Conservation (phyloP, 1,284 basidiomycete species). For the Entoloma clypeatum region DNA sequence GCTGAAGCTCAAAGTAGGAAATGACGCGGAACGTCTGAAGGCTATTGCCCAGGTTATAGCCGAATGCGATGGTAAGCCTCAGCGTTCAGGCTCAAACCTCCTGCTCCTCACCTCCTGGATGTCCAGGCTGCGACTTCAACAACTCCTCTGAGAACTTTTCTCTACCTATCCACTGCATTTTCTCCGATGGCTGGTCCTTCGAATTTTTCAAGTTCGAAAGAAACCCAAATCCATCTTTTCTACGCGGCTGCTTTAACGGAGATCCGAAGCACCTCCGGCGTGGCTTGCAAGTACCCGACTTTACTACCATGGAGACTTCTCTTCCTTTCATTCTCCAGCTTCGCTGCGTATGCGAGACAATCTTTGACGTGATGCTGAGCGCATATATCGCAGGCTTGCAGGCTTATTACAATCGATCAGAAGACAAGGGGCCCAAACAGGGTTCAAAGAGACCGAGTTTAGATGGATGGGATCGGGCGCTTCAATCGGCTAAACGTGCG, state of each 20-base stretch:
- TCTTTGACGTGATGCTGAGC: slow-evolving; percentile 19
- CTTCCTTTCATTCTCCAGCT: slow-evolving; percentile 20
- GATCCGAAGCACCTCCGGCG: slow-evolving; percentile 16
- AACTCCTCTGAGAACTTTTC: slow-evolving; percentile 10
- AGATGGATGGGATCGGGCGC: slow-evolving; percentile 14
- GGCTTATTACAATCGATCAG: slow-evolving; percentile 11
- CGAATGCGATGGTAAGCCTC: slow-evolving; percentile 18
- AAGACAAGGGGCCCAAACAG: slow-evolving; percentile 9
- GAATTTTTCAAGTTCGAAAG: slow-evolving; percentile 20
- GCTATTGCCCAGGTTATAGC: slow-evolving; percentile 19
- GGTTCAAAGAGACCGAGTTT: slow-evolving; percentile 9
- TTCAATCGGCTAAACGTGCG: slow-evolving; percentile 13
- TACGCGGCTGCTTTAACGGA: slow-evolving; percentile 19
- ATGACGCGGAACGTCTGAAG: slow-evolving; percentile 17
- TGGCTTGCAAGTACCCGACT: slow-evolving; percentile 18
- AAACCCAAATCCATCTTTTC: slow-evolving; percentile 14
- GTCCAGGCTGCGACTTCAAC: slow-evolving; percentile 16
- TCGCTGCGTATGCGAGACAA: slow-evolving; percentile 18
- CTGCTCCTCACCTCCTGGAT: slow-evolving; percentile 11
- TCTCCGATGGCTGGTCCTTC: slow-evolving; percentile 16
- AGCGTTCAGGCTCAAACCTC: slow-evolving; percentile 7
- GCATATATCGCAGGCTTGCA: slow-evolving; percentile 16
- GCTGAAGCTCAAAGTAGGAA: slow-evolving; percentile 17
- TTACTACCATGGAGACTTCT: slow-evolving; percentile 13
- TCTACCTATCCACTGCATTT: slow-evolving; percentile 18